Evolutionary conservation across 208 protist species (phyloP), one percentile per base, ranked within the genome.

Genomic region (Acanthamoeba culbertsoni): DNA sequence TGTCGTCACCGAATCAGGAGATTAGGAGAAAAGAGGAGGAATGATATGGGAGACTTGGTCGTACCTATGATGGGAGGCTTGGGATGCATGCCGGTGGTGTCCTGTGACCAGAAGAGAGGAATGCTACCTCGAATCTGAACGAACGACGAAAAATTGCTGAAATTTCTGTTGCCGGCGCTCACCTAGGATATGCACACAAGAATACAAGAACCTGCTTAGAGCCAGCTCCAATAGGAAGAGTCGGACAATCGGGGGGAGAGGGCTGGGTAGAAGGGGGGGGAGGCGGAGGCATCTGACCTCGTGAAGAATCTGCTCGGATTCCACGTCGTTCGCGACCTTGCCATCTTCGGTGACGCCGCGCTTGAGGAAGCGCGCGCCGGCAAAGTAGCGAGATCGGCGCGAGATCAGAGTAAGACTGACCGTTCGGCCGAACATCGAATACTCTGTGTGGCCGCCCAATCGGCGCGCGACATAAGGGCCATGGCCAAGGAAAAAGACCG

Each of bases 311-410:
- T 98, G 97, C 88, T 98, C 97, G 31, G 93, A 97, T 89, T 98
- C 97, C 0, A 98, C 96, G 68, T 98, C 95, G 59, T 98, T 98
- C 0, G 97, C 97, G n/a, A 97, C 97, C n/a, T 97, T 71, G 26
- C 97, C 97, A 65, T 97, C 94, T 73, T 97, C 96, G 94, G 95
- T 97, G n/a, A 99, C 95, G 1, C 99, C 99, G 89, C 99, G 97
- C 68, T 99, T 99, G 20, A 99, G 94, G 93, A 98, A 99, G 37
- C 99, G 97, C 45, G 98, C 96, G 20, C 99, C 99, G 8, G 98
- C 98, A 91, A 97, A 98, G 62, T 98, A 95, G 65, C 98, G 97
- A 71, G 97, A 98, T 43, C 98, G 94, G 33, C 99, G 96, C 26
- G 97, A 98, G 65, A 99, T 99, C 1, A 99, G 94, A 0, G 97